These are phyloP conservation scores for Pyricularia sp. DNA, from an alignment of 2,329 filamentous ascomycete genomes.

Conservation along the genomic window DNA sequence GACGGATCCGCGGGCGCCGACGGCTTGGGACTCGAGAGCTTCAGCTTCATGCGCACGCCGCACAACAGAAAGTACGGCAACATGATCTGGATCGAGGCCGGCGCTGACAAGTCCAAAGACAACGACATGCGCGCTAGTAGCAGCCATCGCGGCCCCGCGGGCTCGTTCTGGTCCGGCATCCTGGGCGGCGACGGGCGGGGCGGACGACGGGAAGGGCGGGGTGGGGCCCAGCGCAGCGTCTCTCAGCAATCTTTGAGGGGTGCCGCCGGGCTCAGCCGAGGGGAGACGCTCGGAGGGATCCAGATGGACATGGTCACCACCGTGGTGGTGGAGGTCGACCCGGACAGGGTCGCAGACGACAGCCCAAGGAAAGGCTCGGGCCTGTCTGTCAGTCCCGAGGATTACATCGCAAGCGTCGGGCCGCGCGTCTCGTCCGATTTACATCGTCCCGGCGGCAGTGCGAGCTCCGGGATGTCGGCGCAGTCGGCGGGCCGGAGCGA, in stretches of 20 bases:
- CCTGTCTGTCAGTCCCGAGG: not conserved
- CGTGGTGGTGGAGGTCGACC: constrained; percentile 18
- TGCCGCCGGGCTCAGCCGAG: not conserved
- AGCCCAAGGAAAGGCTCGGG: not conserved
- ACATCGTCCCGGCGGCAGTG: not conserved
- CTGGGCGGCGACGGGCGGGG: constrained; percentile 5
- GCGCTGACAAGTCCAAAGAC: constrained; percentile 5
- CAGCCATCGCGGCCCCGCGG: not conserved
- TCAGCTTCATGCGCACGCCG: constrained; percentile 22
- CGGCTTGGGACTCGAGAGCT: constrained; percentile 32
- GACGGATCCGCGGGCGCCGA: constrained; percentile 17
- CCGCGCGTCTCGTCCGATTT: not conserved
- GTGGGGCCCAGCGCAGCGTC: constrained; percentile 7
- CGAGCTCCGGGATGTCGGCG: not conserved
- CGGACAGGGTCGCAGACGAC: not conserved
- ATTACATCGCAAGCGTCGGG: not conserved
- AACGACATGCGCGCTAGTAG: constrained; percentile 7
- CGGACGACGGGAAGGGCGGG: not conserved
- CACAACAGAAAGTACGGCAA: constrained; percentile 18
- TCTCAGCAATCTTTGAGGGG: constrained; percentile 12
- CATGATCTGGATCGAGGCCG: constrained; percentile 20
- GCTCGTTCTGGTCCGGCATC: not conserved
- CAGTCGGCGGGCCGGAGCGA: not conserved
- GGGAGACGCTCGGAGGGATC: constrained; percentile 9
- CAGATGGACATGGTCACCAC: constrained; percentile 20